A percentile compares a stretch with the other conserved stretches of the same genome.
phyloP scores from a whole-genome alignment of 768 basidiomycete species.

The Pleurotus sapidus region DNA sequence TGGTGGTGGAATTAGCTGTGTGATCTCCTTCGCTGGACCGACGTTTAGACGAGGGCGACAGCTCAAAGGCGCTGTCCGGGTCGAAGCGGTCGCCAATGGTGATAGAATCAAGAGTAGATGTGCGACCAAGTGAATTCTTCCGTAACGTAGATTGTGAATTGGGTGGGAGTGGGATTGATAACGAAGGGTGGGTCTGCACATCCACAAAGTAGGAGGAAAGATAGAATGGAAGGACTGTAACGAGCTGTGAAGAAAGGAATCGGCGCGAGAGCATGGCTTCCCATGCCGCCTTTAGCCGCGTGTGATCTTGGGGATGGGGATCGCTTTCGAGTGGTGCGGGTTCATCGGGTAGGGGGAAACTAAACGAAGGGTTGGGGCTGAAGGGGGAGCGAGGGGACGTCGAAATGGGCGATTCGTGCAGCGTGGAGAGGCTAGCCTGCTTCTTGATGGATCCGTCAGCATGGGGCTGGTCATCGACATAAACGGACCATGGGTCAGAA shows the following conservation, averaged over 20 bases:
- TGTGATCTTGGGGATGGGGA: slow-evolving; percentile 57
- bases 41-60: neutral
- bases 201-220: slow-evolving; percentile 53
- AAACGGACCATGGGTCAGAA: slow-evolving; percentile 19
- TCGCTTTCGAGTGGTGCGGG: slow-evolving; percentile 10
- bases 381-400: slow-evolving; percentile 10
- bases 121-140: slow-evolving; percentile 5
- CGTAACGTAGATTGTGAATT: slow-evolving; percentile 34
- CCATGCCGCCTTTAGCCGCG: slow-evolving; percentile 61
- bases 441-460: slow-evolving; percentile 17
- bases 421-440: slow-evolving; percentile 19
- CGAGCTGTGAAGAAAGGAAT: slow-evolving; percentile 51
- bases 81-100: neutral
- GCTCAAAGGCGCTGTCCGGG: slow-evolving; percentile 1
- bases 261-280: slow-evolving; percentile 59
- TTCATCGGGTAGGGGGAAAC: slow-evolving; percentile 8
- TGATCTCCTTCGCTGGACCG: slow-evolving; percentile 15
- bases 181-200: slow-evolving; percentile 44
- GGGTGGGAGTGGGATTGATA: slow-evolving; percentile 54
- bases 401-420: slow-evolving; percentile 19
- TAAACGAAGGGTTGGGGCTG: slow-evolving; percentile 12
- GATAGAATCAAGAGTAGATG: neutral
- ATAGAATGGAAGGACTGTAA: slow-evolving; percentile 67
- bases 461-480: slow-evolving; percentile 10
- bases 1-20: slow-evolving; percentile 11